Evolutionary conservation across 768 basidiomycete species (phyloP), one percentile per base, ranked within the genome.

Genomic region (Suillus occidentalis): DNA sequence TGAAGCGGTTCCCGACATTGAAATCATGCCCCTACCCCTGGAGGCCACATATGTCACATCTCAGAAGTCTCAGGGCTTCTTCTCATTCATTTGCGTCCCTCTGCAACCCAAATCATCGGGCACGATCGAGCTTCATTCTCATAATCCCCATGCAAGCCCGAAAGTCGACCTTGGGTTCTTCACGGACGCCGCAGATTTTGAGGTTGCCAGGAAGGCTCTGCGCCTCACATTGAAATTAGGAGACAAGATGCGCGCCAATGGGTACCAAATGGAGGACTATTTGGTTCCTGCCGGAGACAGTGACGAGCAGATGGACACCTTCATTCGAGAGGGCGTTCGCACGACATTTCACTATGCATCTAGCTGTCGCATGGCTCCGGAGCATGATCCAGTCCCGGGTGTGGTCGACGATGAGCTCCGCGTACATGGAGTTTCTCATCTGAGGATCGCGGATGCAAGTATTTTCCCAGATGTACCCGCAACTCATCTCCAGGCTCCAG

Each of bases 371-470:
- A 81, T 82, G 78, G 79, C 61, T 40, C 65, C 56, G n/a, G 45
- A 60, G 12, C 39, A 56, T n/a, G 60, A 62, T 67, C 53, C 59
- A n/a, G 36, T 47, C 37, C 68, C 65, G 14, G 85, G 85, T 31
- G 83, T 84, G 0, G 82, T 87, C 37, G 82, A 83, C 66, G 79
- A 80, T 58, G 70, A 78, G 34, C 68, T 83, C 18, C 68, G 74
- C 16, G 85, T 86, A 1, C 79, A 85, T 70, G 85, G 85, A 8
- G 72, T 81, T 1, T 43, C 58, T 36, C 79, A 79, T 58, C 67
- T 86, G 40, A 75, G 84, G 49, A 78, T 82, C 34, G 75, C 74
- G n/a, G 81, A 81, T 63, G 68, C 71, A 3, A 72, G 69, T 52
- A 67, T 75, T 13, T 74, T 77, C 45, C 80, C 80, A 1, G 53